A percentile compares a stretch with the other conserved stretches of the same genome.
Evolutionary conservation across 129 eudicot species (phyloP).

Genomic region (Flaveria ramosissima): DNA sequence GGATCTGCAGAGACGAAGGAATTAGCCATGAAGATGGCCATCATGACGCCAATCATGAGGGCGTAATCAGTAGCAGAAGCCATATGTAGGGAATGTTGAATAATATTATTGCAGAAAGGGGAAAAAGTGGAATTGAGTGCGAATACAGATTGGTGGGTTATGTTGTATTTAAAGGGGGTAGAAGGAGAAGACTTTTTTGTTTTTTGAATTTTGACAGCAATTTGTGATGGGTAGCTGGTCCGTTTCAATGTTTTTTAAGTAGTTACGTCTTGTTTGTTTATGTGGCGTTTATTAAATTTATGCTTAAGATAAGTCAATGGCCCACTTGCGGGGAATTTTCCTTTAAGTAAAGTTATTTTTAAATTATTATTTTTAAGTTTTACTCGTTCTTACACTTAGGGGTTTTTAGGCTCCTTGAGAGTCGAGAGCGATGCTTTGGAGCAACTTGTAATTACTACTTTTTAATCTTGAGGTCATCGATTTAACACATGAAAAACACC

Average conservation of each 20-base stretch:
- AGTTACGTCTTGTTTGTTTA: background rate
- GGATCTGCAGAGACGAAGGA: slow-evolving; percentile 52
- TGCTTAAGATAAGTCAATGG: slow-evolving; percentile 14
- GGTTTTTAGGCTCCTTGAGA: too few species aligned
- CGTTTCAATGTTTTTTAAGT: slow-evolving; percentile 9
- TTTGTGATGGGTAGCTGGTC: slow-evolving; percentile 23
- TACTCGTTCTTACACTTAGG: too few species aligned
- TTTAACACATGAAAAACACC: too few species aligned
- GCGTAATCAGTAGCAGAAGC: slow-evolving; percentile 6
- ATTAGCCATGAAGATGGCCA: slow-evolving; percentile 5
- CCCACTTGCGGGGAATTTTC: slow-evolving; percentile 3
- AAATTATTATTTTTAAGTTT: too few species aligned
- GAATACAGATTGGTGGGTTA: slow-evolving; percentile 9
- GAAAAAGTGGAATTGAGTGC: slow-evolving; percentile 3
- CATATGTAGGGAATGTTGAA: background rate
- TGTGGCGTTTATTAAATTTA: background rate
- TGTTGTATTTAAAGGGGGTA: slow-evolving; percentile 21
- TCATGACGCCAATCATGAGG: slow-evolving; percentile 14
- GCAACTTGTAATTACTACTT: too few species aligned
- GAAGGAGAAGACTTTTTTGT: background rate
- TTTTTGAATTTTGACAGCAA: slow-evolving; percentile 23
- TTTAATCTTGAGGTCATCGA: too few species aligned
- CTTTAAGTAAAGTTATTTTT: background rate
- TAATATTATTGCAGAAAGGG: background rate
- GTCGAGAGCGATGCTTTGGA: too few species aligned